Evolutionary conservation across 2,329 filamentous ascomycete genomes (phyloP), one percentile per base, ranked within the genome.

Genomic region (Phoma herbarum): DNA sequence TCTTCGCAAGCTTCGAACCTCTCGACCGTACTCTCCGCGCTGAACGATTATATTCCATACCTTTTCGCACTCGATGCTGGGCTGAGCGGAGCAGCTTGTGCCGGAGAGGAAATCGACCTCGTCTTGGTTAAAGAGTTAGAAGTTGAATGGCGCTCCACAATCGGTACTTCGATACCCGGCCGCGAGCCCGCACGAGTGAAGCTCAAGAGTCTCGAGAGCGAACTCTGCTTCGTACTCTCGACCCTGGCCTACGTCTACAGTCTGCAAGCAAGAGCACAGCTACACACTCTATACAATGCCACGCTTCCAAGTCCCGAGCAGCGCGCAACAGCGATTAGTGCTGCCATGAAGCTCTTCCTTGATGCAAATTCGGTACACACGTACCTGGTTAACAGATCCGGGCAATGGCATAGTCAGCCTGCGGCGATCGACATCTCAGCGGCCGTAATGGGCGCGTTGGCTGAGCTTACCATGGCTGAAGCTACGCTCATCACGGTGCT

Each of bases 401-500:
- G 73, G 54, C 62, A 76, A 61, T 72, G 75, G 75, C 62, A 71
- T 60, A 47, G 73, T 65, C 59, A 74, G 45, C 73, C 75, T 18
- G 64, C 60, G 6, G 73, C 73, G 4, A 64, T 72, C 52, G 82
- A 84, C 55, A 79, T 82, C 12, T 76, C 80, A 8, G 71, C 77
- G 3, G 72, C 79, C 3, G 78, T 79, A 33, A 73, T 80, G 39
- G 78, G 77, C 12, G 81, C 81, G 16, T 67, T 83, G 49, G 80
- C 80, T 3, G 85, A 84, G 11, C 82, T 97, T 3, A 88, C 92
- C 0, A 83, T 95, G 29, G 92, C 93, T 2, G 94, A 97, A 78
- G 93, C 93, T 0, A 97, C 93, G 0, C 84, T 98, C 1, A 85
- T 97, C 1, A 92, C 92, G 0, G 92, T 98, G 0, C 77, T 96